phyloP scores from a whole-genome alignment of 2,329 filamentous ascomycete genomes.

The Simplicillium sp. region DNA sequence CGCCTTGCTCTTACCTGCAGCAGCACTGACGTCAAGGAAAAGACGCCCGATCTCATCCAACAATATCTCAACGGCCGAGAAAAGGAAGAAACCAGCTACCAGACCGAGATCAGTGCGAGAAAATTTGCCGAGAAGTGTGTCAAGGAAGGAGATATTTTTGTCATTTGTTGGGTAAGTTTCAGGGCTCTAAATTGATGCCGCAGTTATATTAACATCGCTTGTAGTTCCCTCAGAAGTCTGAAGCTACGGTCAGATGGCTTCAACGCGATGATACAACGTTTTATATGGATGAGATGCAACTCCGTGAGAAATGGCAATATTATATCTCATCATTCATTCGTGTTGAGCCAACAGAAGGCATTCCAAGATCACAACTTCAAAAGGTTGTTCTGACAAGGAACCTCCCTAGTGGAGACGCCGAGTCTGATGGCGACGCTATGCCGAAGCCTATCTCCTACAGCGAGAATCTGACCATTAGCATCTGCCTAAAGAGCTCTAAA shows the following conservation, averaged over 20 bases:
- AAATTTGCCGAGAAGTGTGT: slow-evolving; percentile 89
- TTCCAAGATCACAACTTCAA: slow-evolving; percentile 54
- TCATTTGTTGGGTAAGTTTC: slow-evolving; percentile 75
- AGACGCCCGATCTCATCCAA: slow-evolving; percentile 81
- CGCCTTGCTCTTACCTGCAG: slow-evolving; percentile 77
- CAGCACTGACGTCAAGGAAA: slow-evolving; percentile 81
- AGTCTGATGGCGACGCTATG: slow-evolving; percentile 53
- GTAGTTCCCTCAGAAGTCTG: slow-evolving; percentile 57
- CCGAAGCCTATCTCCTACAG: slow-evolving; percentile 52
- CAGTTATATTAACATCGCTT: slow-evolving; percentile 19
- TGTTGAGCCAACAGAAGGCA: slow-evolving; percentile 77
- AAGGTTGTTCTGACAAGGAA: slow-evolving; percentile 65
- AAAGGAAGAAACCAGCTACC: slow-evolving; percentile 77
- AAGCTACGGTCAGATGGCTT: slow-evolving; percentile 64
- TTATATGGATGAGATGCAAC: slow-evolving; percentile 80
- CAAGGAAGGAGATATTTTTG: slow-evolving; percentile 87
- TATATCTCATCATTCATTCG: slow-evolving; percentile 90
- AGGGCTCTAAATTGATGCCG: not conserved
- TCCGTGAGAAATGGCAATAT: slow-evolving; percentile 80
- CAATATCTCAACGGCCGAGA: slow-evolving; percentile 77
- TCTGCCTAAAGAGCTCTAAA: slow-evolving; percentile 70
- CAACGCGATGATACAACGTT: slow-evolving; percentile 66
- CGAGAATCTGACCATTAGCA: slow-evolving; percentile 61
- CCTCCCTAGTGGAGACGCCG: slow-evolving; percentile 51
- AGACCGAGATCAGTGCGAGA: slow-evolving; percentile 80